These are phyloP conservation scores for Eutypa lata DNA, from an alignment of 2,329 filamentous ascomycete genomes.

Conservation along the genomic window DNA sequence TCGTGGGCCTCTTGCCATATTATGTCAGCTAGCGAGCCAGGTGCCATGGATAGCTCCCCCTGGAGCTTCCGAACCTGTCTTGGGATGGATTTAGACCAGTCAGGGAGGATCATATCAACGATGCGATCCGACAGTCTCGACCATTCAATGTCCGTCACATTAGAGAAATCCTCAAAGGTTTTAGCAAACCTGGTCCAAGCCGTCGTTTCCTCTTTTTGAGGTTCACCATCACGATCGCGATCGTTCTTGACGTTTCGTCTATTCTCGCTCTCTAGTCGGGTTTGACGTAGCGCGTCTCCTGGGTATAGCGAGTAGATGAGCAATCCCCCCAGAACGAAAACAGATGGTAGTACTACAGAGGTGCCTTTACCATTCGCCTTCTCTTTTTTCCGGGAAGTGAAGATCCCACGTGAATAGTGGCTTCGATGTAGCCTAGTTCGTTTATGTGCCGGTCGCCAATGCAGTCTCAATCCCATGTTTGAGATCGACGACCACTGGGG, in stretches of 20 bases:
- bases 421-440: conserved; percentile 5
- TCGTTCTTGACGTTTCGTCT: conserved; percentile 9
- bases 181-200: conserved; percentile 49
- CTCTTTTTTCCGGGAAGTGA: conserved; percentile 16
- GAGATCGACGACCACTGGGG: conserved; percentile 11
- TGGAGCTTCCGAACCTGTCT: conserved; percentile 79
- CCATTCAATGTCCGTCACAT: conserved; percentile 55
- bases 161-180: conserved; percentile 51
- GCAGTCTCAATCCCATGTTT: no score
- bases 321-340: conserved; percentile 31
- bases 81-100: conserved; percentile 77
- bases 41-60: conserved; percentile 79
- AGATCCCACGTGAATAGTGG: conserved; percentile 22
- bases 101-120: conserved; percentile 71
- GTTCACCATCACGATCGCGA: conserved; percentile 8
- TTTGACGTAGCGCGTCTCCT: conserved; percentile 30
- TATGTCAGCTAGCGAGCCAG: conserved; percentile 84
- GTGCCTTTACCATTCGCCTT: conserved; percentile 24
- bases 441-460: background rate
- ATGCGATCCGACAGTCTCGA: conserved; percentile 53
- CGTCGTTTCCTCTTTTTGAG: conserved; percentile 16
- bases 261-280: conserved; percentile 13
- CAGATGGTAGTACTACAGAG: conserved; percentile 24
- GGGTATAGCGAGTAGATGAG: conserved; percentile 39
- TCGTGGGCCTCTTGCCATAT: conserved; percentile 93